These are phyloP conservation scores for Cubamyces lactineus DNA, from an alignment of 768 basidiomycete species.

Conservation along the genomic window DNA sequence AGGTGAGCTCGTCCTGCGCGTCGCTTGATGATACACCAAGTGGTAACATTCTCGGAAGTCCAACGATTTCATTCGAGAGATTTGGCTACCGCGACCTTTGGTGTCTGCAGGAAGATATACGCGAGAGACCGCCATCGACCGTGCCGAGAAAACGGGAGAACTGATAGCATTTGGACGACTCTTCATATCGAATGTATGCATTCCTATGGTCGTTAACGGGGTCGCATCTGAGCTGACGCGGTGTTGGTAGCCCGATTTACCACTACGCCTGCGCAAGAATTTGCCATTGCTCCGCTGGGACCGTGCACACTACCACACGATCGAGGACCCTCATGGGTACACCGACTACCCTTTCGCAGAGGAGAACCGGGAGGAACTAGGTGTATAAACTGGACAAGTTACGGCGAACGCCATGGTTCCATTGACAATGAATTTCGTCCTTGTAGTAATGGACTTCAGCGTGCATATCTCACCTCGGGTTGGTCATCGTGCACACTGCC, in stretches of 20 bases:
- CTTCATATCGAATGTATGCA: slow-evolving; percentile 36
- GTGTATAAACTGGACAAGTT: background rate
- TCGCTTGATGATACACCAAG: no score
- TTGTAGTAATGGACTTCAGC: no score
- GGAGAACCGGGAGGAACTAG: slow-evolving; percentile 3
- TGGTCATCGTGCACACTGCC: no score
- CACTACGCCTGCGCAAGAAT: slow-evolving; percentile 18
- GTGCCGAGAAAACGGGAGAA: slow-evolving; percentile 23
- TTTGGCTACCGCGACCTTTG: slow-evolving; percentile 22
- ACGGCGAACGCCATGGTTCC: no score
- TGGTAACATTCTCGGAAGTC: background rate
- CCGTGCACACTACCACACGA: slow-evolving; percentile 5
- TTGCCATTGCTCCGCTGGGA: slow-evolving; percentile 11
- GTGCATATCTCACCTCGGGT: no score
- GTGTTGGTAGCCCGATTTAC: background rate
- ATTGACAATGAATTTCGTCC: no score
- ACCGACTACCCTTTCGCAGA: slow-evolving; percentile 26
- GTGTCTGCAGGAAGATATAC: slow-evolving; percentile 27
- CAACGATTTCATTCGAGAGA: slow-evolving; percentile 27
- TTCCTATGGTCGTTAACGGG: background rate
- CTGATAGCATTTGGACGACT: slow-evolving; percentile 32
- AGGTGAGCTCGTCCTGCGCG: background rate
- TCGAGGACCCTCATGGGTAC: slow-evolving; percentile 22
- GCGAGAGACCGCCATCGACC: slow-evolving; percentile 25
- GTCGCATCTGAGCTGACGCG: slow-evolving; percentile 10